Percentiles rank a stretch among this genome's conserved stretches.
These are phyloP conservation scores for Geranium brycei DNA, from an alignment of 345 rosid species.

Conservation along the genomic window DNA sequence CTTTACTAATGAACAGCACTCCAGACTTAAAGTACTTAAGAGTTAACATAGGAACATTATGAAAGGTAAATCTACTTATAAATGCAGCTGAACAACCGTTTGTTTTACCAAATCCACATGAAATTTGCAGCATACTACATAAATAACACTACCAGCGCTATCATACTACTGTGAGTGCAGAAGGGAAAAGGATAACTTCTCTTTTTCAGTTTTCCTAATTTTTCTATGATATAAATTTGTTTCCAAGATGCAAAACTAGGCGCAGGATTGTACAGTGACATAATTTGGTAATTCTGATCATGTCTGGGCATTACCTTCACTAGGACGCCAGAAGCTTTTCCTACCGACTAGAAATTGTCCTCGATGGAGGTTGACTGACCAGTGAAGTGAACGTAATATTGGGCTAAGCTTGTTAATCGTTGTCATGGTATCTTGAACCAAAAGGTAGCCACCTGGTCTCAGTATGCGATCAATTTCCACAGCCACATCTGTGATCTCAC, in stretches of 20 bases:
- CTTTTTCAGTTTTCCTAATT: no score
- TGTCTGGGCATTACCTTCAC: constrained; percentile 2
- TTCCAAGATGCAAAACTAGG: background rate
- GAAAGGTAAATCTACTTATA: no score
- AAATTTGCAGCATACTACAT: no score
- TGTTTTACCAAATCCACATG: no score
- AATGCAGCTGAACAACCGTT: no score
- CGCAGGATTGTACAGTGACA: background rate
- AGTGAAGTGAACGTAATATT: constrained; percentile 44
- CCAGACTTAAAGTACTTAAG: no score
- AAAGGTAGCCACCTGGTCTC: constrained; percentile 68
- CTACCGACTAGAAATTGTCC: constrained; percentile 55
- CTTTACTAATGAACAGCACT: no score
- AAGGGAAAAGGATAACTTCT: background rate
- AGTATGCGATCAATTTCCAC: constrained; percentile 69
- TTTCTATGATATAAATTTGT: no score
- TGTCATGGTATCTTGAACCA: constrained; percentile 62
- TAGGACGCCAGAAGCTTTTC: constrained; percentile 80
- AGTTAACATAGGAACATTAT: no score
- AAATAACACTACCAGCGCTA: no score
- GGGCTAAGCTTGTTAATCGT: constrained; percentile 39
- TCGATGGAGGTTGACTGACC: constrained; percentile 48
- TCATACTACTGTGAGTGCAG: background rate
- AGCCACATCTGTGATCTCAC: constrained; percentile 39
- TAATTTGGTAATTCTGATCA: background rate